Base-by-base conservation (phyloP, 1,139 yeast genomes). In the Protomyces lactucae-debilis region DNA sequence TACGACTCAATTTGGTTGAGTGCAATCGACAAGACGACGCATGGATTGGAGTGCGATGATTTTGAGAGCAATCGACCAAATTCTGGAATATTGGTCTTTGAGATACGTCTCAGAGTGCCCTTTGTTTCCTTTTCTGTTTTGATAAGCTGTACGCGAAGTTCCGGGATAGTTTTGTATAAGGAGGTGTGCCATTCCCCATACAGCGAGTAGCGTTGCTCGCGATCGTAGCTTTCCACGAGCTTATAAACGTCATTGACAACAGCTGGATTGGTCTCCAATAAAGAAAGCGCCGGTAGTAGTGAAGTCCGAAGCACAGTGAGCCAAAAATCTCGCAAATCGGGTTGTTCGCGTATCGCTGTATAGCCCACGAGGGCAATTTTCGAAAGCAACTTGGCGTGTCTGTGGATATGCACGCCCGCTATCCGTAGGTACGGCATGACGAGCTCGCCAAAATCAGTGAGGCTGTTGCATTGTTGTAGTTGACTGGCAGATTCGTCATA, bases 71-170 rank as follows among this genome's bases (percentile, higher is more conserved):
- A 80, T 68, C 95, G 81, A 83, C 88, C 87, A 83, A 89, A 86
- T 28, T 85, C 84, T 46, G 82, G 80, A 1, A 88, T 87, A 69
- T 90, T 92, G 68, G 89, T 93, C 66, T 87, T 88, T n/a, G 97
- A 89, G 18, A 95, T 79, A 64, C 98, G 80, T 72, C 93, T 92
- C 69, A 95, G 77, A 1, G 87, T 82, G 71, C 86, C 87, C 72
- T 87, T 91, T 1, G 97, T 89, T 45, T 87, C 84, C 72, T 88
- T 90, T 73, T 88, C 96, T 0, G 96, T 88, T 66, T 79, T 82
- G 28, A 84, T 82, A 61, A 84, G 83, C 9, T 88, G 86, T 54
- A 85, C 77, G 69, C 86, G 86, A 4, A 90, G 79, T 23, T 79
- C 79, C 0, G 85, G 80, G 61, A 83, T 80, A 67, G 81, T 83